Evolutionary conservation across 495 filamentous ascomycete genomes (phyloP), one percentile per base, ranked within the genome.

Genomic region (Pyronema domesticum): DNA sequence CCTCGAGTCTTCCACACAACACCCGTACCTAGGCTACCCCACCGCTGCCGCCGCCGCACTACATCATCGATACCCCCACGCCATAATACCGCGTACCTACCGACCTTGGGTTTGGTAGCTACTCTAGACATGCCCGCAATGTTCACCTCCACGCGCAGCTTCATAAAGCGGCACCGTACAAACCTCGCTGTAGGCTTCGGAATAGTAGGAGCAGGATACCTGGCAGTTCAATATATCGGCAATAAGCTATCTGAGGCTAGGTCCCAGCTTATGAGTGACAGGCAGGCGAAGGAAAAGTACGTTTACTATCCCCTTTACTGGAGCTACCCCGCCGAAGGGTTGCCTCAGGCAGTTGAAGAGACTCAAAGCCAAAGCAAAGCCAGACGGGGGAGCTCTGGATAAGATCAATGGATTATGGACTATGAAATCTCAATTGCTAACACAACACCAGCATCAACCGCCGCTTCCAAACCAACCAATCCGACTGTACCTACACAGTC

Each of bases 401-500:
- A 11, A 55, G 56, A 50, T 35, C n/a, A 34, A 15, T 55, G 53
- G 43, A 35, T 44, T 13, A n/a, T 30, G 23, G 23, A 30, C 23
- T 30, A 30, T 30, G 18, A 36, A 36, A 53, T 51, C 62, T 45
- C 51, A 53, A 53, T 61, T 57, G 49, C 47, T 58, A 49, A 39
- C 51, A 50, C 46, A 58, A 60, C 56, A 37, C 34, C 14, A 54
- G 52, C 30, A 54, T 98, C 58, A 85, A 88, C 46, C 83, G 91
- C 53, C 82, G 91, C 59, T 98, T 98, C 72, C 85, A 95, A 67
- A 91, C 96, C 67, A 96, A 98, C 64, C 91, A 98, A 61, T 89
- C 94, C 66, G 93, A 96, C 69, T 98, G 91, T 68, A 94, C 88
- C 46, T 94, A 86, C 67, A 98, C 91, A n/a, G 86, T 96, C 19